Conservation (phyloP, 1,284 basidiomycete genomes). For the Leccinum subrobustum region DNA sequence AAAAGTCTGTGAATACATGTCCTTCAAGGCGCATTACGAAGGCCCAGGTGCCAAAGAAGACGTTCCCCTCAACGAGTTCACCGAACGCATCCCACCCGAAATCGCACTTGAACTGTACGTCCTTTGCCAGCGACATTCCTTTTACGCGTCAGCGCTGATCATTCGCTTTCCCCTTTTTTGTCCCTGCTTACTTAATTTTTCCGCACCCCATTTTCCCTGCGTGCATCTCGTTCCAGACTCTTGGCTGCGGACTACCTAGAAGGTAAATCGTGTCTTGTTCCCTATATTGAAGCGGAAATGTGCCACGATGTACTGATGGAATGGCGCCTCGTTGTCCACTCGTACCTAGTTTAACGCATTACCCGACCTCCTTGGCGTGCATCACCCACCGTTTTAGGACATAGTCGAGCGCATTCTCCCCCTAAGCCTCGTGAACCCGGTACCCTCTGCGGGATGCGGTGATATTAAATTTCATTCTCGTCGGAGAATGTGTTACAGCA, state of each 20-base stretch:
- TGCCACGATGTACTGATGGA: slow-evolving; percentile 14
- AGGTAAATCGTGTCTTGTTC: slow-evolving; percentile 38
- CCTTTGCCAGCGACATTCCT: not conserved
- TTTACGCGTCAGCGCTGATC: slow-evolving; percentile 12
- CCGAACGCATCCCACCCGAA: slow-evolving; percentile 76
- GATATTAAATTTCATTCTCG: slow-evolving; percentile 1
- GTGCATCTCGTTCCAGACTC: slow-evolving; percentile 43
- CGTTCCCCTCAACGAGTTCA: slow-evolving; percentile 67
- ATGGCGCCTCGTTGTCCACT: slow-evolving; percentile 5
- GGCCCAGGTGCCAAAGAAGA: slow-evolving; percentile 60
- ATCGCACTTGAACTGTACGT: slow-evolving; percentile 81
- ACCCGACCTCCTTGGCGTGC: not conserved
- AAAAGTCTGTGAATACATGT: slow-evolving; percentile 80
- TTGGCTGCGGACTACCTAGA: slow-evolving; percentile 76
- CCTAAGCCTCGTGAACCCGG: not conserved
- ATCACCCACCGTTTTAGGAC: not conserved
- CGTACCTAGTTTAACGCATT: slow-evolving; percentile 15
- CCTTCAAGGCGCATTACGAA: slow-evolving; percentile 73
- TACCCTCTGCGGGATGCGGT: not conserved
- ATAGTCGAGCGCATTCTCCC: not conserved
- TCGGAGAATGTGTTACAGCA: not conserved
- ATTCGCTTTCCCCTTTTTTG: not conserved
- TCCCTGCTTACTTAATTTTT: not conserved
- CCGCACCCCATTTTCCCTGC: slow-evolving; percentile 42
- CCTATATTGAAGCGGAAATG: slow-evolving; percentile 18